Evolutionary conservation across 176 grass and related monocot species (phyloP).

Genomic region (Rhynchospora breviuscula): DNA sequence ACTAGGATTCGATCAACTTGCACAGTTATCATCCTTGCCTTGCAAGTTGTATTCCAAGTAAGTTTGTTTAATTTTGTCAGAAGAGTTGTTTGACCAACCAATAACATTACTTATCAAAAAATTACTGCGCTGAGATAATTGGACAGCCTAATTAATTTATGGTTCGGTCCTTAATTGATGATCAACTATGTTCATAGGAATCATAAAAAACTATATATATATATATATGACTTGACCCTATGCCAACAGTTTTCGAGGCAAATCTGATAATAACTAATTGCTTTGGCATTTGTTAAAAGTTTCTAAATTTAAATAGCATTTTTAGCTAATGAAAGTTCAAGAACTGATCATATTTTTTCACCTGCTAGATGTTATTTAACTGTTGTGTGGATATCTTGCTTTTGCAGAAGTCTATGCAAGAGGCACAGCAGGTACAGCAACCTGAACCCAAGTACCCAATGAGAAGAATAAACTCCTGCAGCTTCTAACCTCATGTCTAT

Average conservation of each 20-base stretch:
- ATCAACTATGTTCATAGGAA: neutral
- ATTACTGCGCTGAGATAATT: constrained; percentile 8
- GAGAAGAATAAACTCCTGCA: constrained; percentile 61
- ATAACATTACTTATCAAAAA: neutral
- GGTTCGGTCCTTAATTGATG: neutral
- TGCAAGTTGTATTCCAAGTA: neutral
- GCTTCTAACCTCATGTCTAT: constrained; percentile 55
- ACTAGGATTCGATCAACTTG: neutral
- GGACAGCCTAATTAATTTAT: neutral
- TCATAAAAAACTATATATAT: no score
- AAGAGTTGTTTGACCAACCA: constrained; percentile 1
- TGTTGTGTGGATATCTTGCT: neutral
- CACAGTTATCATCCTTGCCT: neutral
- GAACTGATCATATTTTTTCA: neutral
- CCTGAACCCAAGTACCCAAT: constrained; percentile 51
- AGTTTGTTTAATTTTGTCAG: neutral
- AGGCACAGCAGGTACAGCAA: constrained; percentile 46
- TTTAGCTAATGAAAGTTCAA: neutral
- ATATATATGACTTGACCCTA: neutral
- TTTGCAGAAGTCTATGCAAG: constrained; percentile 45
- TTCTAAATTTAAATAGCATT: neutral
- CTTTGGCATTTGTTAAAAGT: neutral
- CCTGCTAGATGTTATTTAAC: neutral
- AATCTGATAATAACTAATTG: neutral
- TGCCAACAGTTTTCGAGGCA: neutral